Evolutionary conservation across 176 grass and related monocot genomes (phyloP), one percentile per base, ranked within the genome.

Genomic region (Thalia dealbata): DNA sequence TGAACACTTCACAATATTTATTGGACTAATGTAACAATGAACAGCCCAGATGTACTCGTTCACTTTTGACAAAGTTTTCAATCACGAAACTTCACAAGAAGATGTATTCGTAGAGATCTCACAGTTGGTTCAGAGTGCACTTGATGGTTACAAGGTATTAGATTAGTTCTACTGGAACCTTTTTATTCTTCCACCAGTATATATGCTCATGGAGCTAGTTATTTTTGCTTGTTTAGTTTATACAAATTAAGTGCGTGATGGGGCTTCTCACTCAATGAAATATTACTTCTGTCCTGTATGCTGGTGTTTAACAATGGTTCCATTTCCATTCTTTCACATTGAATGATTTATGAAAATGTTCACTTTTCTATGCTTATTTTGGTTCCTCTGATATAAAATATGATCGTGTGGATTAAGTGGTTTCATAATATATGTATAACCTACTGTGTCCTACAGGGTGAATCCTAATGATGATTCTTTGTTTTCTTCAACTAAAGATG

Each of bases 21-120:
- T 29, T 41, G 45, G 2, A 67, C 51, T 45, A 28, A 10, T 78
- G 73, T 52, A 65, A 35, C n/a, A 11, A 73, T 85, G 23, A 85
- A 23, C 69, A 96, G 92, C 78, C 55, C 86, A 89, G 60, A 87
- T 81, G 45, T 79, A 81, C 60, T 78, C 84, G 14, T 96, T 96
- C 56, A 87, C 89, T 42, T 96, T 91, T 81, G 92, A 96, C 51
- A 91, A 91, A 75, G 92, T 96, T 51, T 96, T 96, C 63, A 75
- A 70, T 51, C 86, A 79, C 2, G 70, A 70, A 42, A 80, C 92
- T 68, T 96, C 84, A 18, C 92, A 96, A 69, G 83, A 87, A 66
- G 92, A 96, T 16, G 89, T 91, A 52, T 96, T 96, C 73, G 84
- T 96, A 55, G 92, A 96, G 84, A 92, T 96, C 71, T 89, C 92